These are phyloP conservation scores for Cucumis melo DNA, from an alignment of 306 rosid species.

Conservation along the genomic window DNA sequence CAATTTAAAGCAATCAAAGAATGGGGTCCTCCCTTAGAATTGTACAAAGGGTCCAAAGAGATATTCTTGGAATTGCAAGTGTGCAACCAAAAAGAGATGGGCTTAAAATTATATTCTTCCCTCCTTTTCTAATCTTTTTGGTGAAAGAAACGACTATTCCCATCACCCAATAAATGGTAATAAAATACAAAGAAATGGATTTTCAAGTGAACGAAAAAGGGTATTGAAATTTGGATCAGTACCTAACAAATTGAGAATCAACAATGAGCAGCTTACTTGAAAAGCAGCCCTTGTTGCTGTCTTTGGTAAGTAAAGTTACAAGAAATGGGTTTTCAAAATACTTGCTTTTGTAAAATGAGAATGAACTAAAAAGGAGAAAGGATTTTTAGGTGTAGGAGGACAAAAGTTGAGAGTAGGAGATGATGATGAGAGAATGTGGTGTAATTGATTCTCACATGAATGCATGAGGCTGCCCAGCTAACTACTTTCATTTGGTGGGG, in stretches of 20 bases:
- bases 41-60: conserved; percentile 17
- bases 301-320: background rate
- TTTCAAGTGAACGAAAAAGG: background rate
- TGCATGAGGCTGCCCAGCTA: conserved; percentile 57
- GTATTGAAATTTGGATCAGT: background rate
- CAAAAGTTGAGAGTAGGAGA: conserved; percentile 12
- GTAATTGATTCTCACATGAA: conserved; percentile 58
- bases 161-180: background rate
- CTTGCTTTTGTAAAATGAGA: background rate
- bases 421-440: conserved; percentile 37
- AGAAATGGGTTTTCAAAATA: background rate
- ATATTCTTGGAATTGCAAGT: conserved; percentile 15
- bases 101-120: conserved; percentile 5
- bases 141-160: background rate
- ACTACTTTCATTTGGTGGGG: conserved; percentile 18
- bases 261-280: background rate
- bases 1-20: background rate
- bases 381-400: conserved; percentile 16
- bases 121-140: background rate
- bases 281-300: background rate
- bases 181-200: background rate
- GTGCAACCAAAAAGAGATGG: conserved; percentile 25
- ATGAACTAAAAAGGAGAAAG: conserved; percentile 18
- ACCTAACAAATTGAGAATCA: background rate
- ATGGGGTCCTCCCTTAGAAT: conserved; percentile 12